Base-by-base conservation (phyloP, 352 stramenopile species). In the Pythium rhizo-oryzae region DNA sequence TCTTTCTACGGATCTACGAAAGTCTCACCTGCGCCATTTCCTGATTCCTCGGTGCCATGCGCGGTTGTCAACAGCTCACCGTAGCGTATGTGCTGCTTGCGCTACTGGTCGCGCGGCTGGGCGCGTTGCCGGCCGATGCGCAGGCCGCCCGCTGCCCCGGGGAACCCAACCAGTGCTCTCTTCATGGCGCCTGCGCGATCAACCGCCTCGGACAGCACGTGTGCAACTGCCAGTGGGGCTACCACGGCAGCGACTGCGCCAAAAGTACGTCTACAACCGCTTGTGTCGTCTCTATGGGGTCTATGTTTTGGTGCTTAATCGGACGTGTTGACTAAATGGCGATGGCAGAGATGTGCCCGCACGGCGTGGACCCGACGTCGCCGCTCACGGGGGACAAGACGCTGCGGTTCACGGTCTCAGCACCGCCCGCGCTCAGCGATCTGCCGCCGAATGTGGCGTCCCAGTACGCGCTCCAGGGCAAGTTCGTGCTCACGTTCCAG, bases 201-300 rank as follows among this genome's bases (percentile, higher is more conserved):
- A 91, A 84, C 50, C 79, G 82, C 25, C 74, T 80, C 23, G 82
- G 82, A 28, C 75, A 90, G 23, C 71, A 83, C 57, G 82, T 93
- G 35, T 93, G 85, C 76, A 93, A 92, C 60, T 93, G 85, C 55
- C 80, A 92, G 50, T 92, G 85, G 85, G 83, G 85, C 2, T 92
- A 85, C 59, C 76, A 75, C 8, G 77, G 62, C 30, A 64, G 53
- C n/a, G 85, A 92, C 72, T 93, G 85, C 67, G 72, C 77, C 52
- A 81, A 70, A 61, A 88, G 85, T 92, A 58, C 57, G 81, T 33
- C n/a, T n/a, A n/a, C n/a, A n/a, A n/a, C n/a, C n/a, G n/a, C n/a
- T n/a, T n/a, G n/a, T n/a, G n/a, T n/a, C n/a, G n/a, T n/a, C n/a
- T n/a, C n/a, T n/a, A n/a, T n/a, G n/a, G n/a, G n/a, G n/a, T n/a